Conservation (phyloP, 176 grass and related monocot species). For the Rhynchospora pubera region DNA sequence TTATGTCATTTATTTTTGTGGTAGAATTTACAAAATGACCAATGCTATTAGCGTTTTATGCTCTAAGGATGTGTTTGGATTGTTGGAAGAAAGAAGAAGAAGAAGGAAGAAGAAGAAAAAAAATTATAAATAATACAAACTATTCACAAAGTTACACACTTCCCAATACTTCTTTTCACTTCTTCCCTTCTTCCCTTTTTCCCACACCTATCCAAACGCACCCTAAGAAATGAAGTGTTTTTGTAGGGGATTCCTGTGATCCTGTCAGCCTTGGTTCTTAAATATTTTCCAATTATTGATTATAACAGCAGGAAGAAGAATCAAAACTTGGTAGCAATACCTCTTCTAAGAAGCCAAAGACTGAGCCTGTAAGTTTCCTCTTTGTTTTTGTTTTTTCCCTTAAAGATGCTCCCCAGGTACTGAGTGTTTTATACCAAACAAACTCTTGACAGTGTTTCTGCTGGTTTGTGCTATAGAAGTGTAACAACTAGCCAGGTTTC, state of each 20-base stretch:
- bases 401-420: background rate
- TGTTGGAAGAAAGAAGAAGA: too few species aligned
- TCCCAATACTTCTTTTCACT: too few species aligned
- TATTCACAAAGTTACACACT: too few species aligned
- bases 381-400: background rate
- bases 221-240: background rate
- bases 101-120: too few species aligned
- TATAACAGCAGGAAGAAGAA: conserved; percentile 63
- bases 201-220: too few species aligned
- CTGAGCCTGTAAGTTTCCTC: conserved; percentile 57
- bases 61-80: too few species aligned
- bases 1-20: background rate
- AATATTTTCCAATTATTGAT: conserved; percentile 12
- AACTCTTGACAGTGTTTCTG: background rate
- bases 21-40: background rate
- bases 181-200: too few species aligned
- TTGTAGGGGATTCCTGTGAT: background rate
- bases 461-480: background rate
- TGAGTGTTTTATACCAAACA: background rate
- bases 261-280: background rate
- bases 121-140: too few species aligned
- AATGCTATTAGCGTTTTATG: background rate
- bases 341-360: conserved; percentile 73
- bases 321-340: conserved; percentile 37
- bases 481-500: background rate